Base-by-base conservation (phyloP, 164 flowering plant species). In the Tetracentron sinense region DNA sequence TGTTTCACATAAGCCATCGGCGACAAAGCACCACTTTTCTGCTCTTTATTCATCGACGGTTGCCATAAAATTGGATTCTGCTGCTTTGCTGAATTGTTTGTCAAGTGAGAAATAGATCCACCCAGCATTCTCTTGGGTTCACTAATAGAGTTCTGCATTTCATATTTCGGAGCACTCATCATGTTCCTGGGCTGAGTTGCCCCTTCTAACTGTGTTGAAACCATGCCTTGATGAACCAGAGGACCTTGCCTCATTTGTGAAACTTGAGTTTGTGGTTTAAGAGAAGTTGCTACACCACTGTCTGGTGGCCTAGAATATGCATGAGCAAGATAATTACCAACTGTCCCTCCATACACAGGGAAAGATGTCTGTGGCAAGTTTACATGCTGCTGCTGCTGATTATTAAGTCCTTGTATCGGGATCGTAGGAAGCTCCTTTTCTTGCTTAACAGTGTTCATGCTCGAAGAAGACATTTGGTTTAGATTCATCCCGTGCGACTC, bases 371-470 rank as follows among this genome's bases (percentile, higher is more conserved):
- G 88, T 69, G 92, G 71, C 69, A 76, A 73, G 48, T 78, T 90
- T 65, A 85, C 14, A 75, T 84, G 84, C 47, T 79, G 84, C 29
- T 81, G 84, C 71, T 81, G 90, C 78, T 81, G 90, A 71, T 79
- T 78, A 52, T 73, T 78, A 58, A 75, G 73, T 21, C 88, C 87
- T 72, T 77, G 87, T 3, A 67, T 31, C n/a, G n/a, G n/a, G n/a
- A n/a, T n/a, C n/a, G n/a, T n/a, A n/a, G n/a, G n/a, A n/a, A n/a
- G n/a, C n/a, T n/a, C n/a, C n/a, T n/a, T n/a, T 35, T 82, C 89
- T 69, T 83, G 85, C 55, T 62, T 75, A 33, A 54, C 62, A 33
- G 66, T 42, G 52, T 25, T 71, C 56, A 73, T 53, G 69, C 51
- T 66, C 46, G 83, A 70, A 60, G 87, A 73, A 60, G 82, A 8